Base-by-base conservation (phyloP, 179 eudicot species). In the Spinacia oleracea region DNA sequence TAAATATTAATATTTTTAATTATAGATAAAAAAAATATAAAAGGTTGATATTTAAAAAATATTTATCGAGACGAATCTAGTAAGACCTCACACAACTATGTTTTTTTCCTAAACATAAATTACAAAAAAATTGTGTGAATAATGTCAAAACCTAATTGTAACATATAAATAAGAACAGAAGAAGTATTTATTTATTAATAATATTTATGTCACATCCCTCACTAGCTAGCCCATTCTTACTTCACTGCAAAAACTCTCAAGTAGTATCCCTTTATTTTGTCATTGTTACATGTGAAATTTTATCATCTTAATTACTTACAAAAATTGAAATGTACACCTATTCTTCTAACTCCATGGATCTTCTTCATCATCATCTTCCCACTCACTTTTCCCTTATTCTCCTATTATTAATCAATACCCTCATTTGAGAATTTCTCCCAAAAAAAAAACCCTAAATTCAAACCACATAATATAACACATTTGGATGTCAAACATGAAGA, bases 401-500 rank as follows among this genome's bases (percentile, higher is more conserved):
- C 20, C 46, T 58, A 31, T 56, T 42, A 42, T 5, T n/a, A 70
- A 70, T 43, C 43, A 42, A 20, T 43, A 58, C 68, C 53, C 15
- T 46, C 45, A 67, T 56, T 16, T 78, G 53, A 45, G 34, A 55
- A 8, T 12, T 48, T 15, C 48, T 3, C 8, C 53, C 20, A 63
- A 70, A 55, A n/a, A 29, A 32, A 0, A 51, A 77, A 69, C 46
- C 56, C 75, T 62, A 40, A 55, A 16, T 21, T 50, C 7, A 70
- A 34, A 6, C 23, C 12, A 4, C 50, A 25, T 6, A 23, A 6
- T 5, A 34, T 73, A 34, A 10, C n/a, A 5, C 9, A 85, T 86
- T 87, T 83, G 84, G 84, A 87, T 77, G 83, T 72, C 83, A 74
- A 83, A 78, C 59, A 70, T 67, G 77, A 74, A 31, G 16, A 67